Evolutionary conservation across 2,329 filamentous ascomycete species (phyloP), one percentile per base, ranked within the genome.

Genomic region (Akanthomyces dipterigenus): DNA sequence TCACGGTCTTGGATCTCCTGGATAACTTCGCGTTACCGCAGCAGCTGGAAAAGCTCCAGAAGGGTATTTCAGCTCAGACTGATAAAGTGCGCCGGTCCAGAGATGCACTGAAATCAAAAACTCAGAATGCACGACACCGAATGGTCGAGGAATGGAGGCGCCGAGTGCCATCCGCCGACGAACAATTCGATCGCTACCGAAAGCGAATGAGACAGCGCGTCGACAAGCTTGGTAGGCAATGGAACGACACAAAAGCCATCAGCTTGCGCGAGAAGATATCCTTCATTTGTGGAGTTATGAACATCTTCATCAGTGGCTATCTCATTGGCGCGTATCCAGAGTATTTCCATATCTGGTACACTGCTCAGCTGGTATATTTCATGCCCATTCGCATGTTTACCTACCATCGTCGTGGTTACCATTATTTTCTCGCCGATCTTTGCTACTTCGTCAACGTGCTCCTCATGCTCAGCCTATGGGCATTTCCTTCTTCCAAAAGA

Each of bases 361-460:
- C 90, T 8, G 82, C 75, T 3, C 93, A 96, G 75, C 82, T 96
- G 46, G 73, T 90, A 63, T 98, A 97, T 76, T 98, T 97, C 75
- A 96, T 98, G 93, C 95, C 95, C 14, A 90, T 99, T 67, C 89
- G 95, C 54, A 93, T 86, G 76, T 95, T 92, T 77, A 90, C 89
- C 62, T 99, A 99, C 75, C 91, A 91, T 71, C 87, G 88, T 68
- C 90, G 89, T 62, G 95, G 93, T 61, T 97, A 96, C 70, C 93
- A 97, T 75, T 99, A 99, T 77, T 98, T 99, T 76, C 80, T 98
- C 31, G 93, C 93, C 42, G 95, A 99, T 75, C 85, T 99, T 50
- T 99, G 95, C 78, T 99, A 99, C 77, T 99, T 98, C 70, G 92
- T 96, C 81, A 99, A 99, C 75, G 77, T 97, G 38, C 82, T 99